Evolutionary conservation across 805 yeast species (phyloP), one percentile per base, ranked within the genome.

Genomic region (Jamesozyma spencerorum): DNA sequence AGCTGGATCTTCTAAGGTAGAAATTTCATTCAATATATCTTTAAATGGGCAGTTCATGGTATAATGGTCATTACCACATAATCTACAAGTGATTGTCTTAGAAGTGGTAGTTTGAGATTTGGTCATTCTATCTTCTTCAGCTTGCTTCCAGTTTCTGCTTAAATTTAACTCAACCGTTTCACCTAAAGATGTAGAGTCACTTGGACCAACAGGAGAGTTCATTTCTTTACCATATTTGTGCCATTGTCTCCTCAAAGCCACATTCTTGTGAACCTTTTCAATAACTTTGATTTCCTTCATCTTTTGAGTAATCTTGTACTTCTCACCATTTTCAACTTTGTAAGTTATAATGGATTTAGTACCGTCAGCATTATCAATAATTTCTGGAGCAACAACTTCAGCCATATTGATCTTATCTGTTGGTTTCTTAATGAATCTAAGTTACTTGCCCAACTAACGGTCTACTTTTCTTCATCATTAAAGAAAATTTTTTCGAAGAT

Each of bases 1-100:
- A 27, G 58, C 54, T 31, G 60, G 57, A 36, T 62, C 62, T 43
- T 61, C 60, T 32, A 62, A 54, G 7, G 74, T 70, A 28, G 71
- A 67, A 30, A 68, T 64, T 39, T 70, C 69, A 36, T 68, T 85
- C 61, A 90, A 70, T 30, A 92, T 83, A 55, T 82, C 94, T 69
- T 84, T 88, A 75, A 77, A 86, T 48, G 98, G 98, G 83, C 99
- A 92, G 69, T 82, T 81, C 63, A 86, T 69, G 32, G 97, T 84
- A 75, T 80, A 85, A 72, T 92, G 99, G 51, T 78, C 82, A 59
- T 95, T 96, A 46, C 83, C 84, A 81, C 99, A 92, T 41, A 74
- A 69, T 75, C 97, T 85, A 77, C 98, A 92, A 53, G 65, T 68
- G 49, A 78, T 64, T 48, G 68, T 67, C 60, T 64, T 64, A 60